Base-by-base conservation (phyloP, 306 rosid species). In the Gynostemma pentaphyllum region DNA sequence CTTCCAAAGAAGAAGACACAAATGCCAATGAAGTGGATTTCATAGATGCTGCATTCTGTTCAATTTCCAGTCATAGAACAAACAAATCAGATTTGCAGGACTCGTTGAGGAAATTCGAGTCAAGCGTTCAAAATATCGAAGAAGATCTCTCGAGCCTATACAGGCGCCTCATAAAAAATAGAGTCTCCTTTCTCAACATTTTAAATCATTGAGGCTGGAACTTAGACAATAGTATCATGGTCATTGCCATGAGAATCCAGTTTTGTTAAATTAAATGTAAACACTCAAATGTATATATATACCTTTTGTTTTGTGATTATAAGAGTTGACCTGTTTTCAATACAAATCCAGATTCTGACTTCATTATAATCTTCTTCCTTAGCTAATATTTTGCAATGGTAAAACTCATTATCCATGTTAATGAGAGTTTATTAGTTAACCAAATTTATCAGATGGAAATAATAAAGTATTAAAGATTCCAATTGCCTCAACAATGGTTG, bases 101-200 rank as follows among this genome's bases (percentile, higher is more conserved):
- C 27, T 22, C 41, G 42, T 62, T 79, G n/a, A 22, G 55, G 14
- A 59, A 36, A 3, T 50, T 64, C 14, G 64, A 57, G 68, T 29
- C 16, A 52, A 71, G 37, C 32, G 40, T 75, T 68, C 69, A 50
- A 22, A 77, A 68, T 18, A 54, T 71, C 1, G 77, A 75, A 49
- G 68, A 61, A 37, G 67, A 48, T 19, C 41, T 75, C 0, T 70
- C 68, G 45, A 7, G 39, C 44, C 19, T 71, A n/a, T 50, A 47
- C 11, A 67, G 77, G 69, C 65, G 63, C 39, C 53, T 78, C 10
- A 67, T 74, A 14, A 74, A 68, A 70, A 70, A 21, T n/a, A 78
- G 77, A 70, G 73, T 74, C 14, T 74, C 74, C 28, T 18, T 45
- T 12, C 82, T 78, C 52, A 78, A 70, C 56, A 61, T 73, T 48